Conservation (phyloP, 169 alveolate species). For the Plasmodium cynomolgi region DNA sequence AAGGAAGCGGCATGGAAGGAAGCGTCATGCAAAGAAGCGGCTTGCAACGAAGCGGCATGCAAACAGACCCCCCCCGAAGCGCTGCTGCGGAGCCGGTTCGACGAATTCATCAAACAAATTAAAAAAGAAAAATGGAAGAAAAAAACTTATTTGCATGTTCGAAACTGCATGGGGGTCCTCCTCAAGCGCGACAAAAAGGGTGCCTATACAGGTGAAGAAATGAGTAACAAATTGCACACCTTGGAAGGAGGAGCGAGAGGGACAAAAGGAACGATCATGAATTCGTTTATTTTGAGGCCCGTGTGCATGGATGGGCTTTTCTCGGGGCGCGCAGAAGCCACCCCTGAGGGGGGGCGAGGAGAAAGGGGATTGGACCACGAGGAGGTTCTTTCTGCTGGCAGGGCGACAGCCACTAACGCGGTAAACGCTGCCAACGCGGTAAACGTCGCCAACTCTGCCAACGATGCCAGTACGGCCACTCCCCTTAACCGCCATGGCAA, state of each 20-base stretch:
- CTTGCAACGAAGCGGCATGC: not conserved
- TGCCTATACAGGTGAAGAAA: not conserved
- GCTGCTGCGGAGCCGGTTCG: not conserved
- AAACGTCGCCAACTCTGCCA: not conserved
- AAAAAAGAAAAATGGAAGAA: slow-evolving; percentile 10
- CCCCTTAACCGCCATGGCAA: not conserved
- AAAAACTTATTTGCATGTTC: slow-evolving; percentile 15
- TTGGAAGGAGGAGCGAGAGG: not conserved
- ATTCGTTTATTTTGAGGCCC: not conserved
- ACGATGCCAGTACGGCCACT: not conserved
- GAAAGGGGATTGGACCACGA: not conserved
- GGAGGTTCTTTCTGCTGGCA: not conserved
- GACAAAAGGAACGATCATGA: not conserved
- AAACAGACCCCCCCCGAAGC: not conserved
- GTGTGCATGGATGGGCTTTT: not conserved
- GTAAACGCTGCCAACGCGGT: not conserved
- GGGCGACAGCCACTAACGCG: not conserved
- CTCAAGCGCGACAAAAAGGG: not conserved
- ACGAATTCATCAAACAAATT: slow-evolving; percentile 16
- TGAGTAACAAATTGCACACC: not conserved
- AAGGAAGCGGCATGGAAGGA: not conserved
- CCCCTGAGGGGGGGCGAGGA: not conserved
- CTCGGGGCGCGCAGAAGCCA: not conserved
- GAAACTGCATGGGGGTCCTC: not conserved
- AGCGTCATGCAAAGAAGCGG: not conserved